Conservation (phyloP, 1,139 yeast genomes). For the Geotrichum restrictum region DNA sequence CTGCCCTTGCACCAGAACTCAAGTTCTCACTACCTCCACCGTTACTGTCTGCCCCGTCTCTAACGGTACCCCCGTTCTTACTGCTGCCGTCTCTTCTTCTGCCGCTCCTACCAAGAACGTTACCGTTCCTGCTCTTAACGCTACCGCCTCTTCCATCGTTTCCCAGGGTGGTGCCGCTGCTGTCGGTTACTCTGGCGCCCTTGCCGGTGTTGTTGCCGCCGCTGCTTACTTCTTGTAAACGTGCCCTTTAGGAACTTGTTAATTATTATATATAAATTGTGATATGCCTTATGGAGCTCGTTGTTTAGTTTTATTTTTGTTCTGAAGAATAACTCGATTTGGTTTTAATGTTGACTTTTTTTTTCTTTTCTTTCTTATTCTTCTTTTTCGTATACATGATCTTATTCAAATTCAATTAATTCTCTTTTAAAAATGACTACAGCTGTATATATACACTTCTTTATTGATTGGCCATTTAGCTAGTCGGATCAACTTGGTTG, state of each 20-base stretch:
- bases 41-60: conserved; percentile 42
- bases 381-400: no score
- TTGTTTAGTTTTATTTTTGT: conserved; percentile 7
- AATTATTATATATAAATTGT: conserved; percentile 6
- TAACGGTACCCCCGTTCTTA: conserved; percentile 8
- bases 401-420: no score
- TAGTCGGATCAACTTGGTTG: no score
- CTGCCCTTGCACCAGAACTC: conserved; percentile 56
- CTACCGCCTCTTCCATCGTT: conserved; percentile 14
- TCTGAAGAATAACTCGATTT: neutral
- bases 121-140: neutral
- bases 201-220: conserved; percentile 40
- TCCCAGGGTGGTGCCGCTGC: conserved; percentile 35
- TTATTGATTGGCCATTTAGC: no score
- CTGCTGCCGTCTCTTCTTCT: conserved; percentile 19
- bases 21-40: conserved; percentile 43
- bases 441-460: no score
- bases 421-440: no score
- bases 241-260: no score
- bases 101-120: conserved; percentile 13
- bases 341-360: neutral
- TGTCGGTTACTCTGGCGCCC: conserved; percentile 37
- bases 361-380: no score
- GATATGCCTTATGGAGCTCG: neutral
- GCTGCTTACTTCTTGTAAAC: conserved; percentile 41